phyloP scores from a whole-genome alignment of 2,329 filamentous ascomycete genomes.

The Immersiporthe knoxdaviesiana region DNA sequence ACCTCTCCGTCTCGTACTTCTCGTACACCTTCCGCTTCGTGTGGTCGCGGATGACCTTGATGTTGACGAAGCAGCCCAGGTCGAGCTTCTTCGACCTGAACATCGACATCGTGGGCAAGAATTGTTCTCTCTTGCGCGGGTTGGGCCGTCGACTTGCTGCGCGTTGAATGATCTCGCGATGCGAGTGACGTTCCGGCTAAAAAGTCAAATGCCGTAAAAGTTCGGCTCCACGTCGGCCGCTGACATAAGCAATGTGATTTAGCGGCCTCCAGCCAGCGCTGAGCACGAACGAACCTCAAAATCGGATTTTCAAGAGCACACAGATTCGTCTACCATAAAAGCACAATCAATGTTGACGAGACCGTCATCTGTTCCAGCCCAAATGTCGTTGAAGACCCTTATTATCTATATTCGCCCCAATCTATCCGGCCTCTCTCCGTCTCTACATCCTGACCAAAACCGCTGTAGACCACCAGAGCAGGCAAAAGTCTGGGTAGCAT shows the following conservation, averaged over 20 bases:
- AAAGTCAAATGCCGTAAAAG: neutral
- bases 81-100: conserved; percentile 92
- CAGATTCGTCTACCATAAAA: neutral
- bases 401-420: neutral
- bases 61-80: conserved; percentile 84
- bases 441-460: neutral
- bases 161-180: neutral
- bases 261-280: too few relatives aligned
- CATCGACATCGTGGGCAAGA: conserved; percentile 71
- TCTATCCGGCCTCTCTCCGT: conserved; percentile 5
- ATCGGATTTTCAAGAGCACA: too few relatives aligned
- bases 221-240: neutral
- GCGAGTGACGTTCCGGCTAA: neutral
- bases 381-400: neutral
- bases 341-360: neutral
- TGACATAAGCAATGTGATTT: conserved; percentile 11
- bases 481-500: neutral
- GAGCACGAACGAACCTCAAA: neutral
- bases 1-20: conserved; percentile 87
- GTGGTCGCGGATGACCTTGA: conserved; percentile 87
- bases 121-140: neutral
- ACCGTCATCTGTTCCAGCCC: neutral
- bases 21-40: conserved; percentile 94
- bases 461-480: neutral
- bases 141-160: neutral